Evolutionary conservation across 2,329 filamentous ascomycete genomes (phyloP).

Genomic region (Monosporascus cannonballus): DNA sequence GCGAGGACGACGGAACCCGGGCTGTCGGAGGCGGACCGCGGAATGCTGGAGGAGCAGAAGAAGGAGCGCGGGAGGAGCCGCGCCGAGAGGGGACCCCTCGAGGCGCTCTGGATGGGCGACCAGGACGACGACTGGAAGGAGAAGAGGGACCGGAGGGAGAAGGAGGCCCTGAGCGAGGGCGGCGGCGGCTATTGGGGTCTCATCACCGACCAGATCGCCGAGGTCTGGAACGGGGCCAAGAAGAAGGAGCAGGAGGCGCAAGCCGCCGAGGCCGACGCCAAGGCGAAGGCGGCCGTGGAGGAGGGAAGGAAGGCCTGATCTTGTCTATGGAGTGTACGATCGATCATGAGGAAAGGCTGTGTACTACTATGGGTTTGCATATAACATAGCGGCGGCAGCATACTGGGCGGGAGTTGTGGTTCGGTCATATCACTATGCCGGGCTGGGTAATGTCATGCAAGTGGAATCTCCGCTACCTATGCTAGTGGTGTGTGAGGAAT

Average conservation of each 20-base stretch:
- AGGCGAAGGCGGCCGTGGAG: constrained; percentile 22
- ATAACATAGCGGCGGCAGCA: constrained; percentile 1
- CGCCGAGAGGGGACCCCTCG: constrained; percentile 26
- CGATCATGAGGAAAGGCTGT: constrained; percentile 1
- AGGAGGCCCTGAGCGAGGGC: constrained; percentile 44
- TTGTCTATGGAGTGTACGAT: background rate
- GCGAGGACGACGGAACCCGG: background rate
- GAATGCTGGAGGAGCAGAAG: constrained; percentile 19
- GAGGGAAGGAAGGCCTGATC: constrained; percentile 13
- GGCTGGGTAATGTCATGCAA: no score
- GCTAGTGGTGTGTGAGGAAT: background rate
- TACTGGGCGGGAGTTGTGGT: constrained; percentile 6
- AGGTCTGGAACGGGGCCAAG: constrained; percentile 35
- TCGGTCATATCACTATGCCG: no score
- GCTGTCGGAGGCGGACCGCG: constrained; percentile 15
- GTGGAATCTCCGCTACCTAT: constrained; percentile 4
- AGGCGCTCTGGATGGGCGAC: constrained; percentile 53
- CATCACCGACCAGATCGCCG: constrained; percentile 50
- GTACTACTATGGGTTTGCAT: constrained; percentile 8
- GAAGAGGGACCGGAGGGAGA: constrained; percentile 45
- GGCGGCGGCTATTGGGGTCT: constrained; percentile 51
- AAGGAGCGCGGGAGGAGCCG: constrained; percentile 2
- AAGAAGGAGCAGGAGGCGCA: constrained; percentile 23
- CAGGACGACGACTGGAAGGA: constrained; percentile 49
- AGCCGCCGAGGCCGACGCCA: constrained; percentile 15